Conservation (phyloP, 2,329 filamentous ascomycete genomes). For the Claviceps paspali region DNA sequence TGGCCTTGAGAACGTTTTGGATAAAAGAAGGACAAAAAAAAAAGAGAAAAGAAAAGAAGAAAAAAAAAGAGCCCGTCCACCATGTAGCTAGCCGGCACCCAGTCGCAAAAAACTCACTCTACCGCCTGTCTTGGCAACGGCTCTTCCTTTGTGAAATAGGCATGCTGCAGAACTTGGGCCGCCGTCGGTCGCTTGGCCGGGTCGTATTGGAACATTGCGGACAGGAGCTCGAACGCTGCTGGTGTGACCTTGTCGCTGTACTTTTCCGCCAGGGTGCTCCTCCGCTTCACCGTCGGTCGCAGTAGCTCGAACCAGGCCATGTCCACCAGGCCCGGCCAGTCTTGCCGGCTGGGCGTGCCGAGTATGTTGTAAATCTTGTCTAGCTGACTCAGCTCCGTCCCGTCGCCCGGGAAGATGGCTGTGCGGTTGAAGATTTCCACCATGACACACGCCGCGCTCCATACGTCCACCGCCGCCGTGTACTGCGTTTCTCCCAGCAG, state of each 20-base stretch:
- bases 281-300: conserved; percentile 57
- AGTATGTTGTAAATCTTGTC: conserved; percentile 93
- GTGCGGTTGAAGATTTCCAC: conserved; percentile 91
- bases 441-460: conserved; percentile 93
- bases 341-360: conserved; percentile 67
- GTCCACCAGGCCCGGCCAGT: conserved; percentile 83
- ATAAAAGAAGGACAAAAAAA: not conserved
- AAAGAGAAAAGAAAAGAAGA: not conserved
- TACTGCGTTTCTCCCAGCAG: conserved; percentile 82
- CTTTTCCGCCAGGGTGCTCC: conserved; percentile 65
- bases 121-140: conserved; percentile 61
- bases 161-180: conserved; percentile 67
- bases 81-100: not conserved
- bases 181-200: conserved; percentile 71
- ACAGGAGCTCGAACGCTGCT: conserved; percentile 68
- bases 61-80: not conserved
- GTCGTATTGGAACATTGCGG: conserved; percentile 79
- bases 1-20: too few relatives aligned
- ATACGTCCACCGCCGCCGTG: conserved; percentile 80
- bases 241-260: conserved; percentile 66
- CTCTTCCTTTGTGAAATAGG: conserved; percentile 76
- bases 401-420: conserved; percentile 90
- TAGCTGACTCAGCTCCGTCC: conserved; percentile 87
- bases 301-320: conserved; percentile 97
- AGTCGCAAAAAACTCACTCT: too few relatives aligned